Base-by-base conservation (phyloP, 106 monocot species). In the Apostasia shenzhenica region DNA sequence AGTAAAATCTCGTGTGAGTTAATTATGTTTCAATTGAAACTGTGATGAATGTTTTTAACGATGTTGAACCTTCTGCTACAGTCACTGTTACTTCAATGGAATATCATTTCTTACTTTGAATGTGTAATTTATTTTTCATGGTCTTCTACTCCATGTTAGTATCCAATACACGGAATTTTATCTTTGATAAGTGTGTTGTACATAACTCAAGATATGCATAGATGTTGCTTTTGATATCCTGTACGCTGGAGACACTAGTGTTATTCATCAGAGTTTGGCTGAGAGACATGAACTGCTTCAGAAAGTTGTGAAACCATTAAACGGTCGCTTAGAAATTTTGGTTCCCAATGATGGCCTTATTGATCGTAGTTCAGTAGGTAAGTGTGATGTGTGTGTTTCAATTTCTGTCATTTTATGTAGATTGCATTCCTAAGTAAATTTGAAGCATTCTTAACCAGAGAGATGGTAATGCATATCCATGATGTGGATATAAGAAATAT, bases 151-250 rank as follows among this genome's bases (percentile, higher is more conserved):
- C 26, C 26, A 26, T 26, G 26, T 26, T 26, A 0, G 26, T 26
- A 26, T 26, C 26, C 26, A 26, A 26, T 26, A 26, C 26, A 26
- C 26, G 26, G 26, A 26, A 26, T 26, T 26, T 0, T 48, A 65
- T 65, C 14, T 44, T 61, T 41, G 37, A 11, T 38, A 51, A 46
- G n/a, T 68, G 7, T 68, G 54, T 77, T 71, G 69, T 45, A 2
- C 85, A 81, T 82, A 73, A 88, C 80, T 67, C 39, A 67, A 62
- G 58, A 55, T 41, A 72, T 75, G 54, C 3, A 14, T 50, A 99
- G 97, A 92, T 81, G 77, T 93, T 85, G 87, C 83, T 74, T 99
- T 99, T 81, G 97, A 99, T 73, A 80, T 99, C 76, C 83, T 99
- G 43, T 99, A 99, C 79, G 85, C 77, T 73, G 90, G 97, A 64